Base-by-base conservation (phyloP, 2,329 filamentous ascomycete genomes). In the Pseudonectria buxi region DNA sequence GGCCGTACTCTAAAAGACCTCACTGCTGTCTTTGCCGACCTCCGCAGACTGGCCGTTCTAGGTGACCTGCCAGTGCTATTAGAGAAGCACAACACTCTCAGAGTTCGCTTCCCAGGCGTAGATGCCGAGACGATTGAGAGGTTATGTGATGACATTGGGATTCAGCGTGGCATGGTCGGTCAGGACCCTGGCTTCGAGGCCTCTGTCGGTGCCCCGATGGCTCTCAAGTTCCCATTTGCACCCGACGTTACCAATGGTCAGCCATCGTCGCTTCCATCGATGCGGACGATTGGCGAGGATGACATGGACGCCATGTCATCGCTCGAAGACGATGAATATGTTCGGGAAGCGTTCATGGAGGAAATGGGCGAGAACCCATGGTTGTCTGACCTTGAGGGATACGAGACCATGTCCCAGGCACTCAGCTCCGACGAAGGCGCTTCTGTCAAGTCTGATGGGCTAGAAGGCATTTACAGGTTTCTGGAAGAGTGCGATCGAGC, bases 101-200 rank as follows among this genome's bases (percentile, higher is more conserved):
- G 88, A 24, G 79, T 96, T 2, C 82, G 88, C 22, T 96, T 98
- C 54, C 88, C 89, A 0, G 92, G 92, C 3, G 89, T 92, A 43
- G 90, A 96, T 52, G 79, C 79, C 1, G 76, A 81, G 12, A 86
- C 85, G 0, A 83, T 95, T 0, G 86, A 94, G 55, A 69, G 72
- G 3, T 72, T 98, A 1, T 95, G 89, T 57, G 78, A 86, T 30
- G 92, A 98, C 56, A 72, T 94, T 10, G 85, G 83, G n/a, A 72
- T 98, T 7, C 78, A 81, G 43, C 74, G 87, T 35, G 92, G 92
- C 2, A 66, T 85, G 4, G 75, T 96, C 4, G 67, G 74, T 10
- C 83, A 96, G 63, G 92, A 96, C 45, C 44, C 61, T 24, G 79
- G 82, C 13, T 94, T 94, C 49, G 76, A 86, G 36, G 53, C 61